phyloP scores from a whole-genome alignment of 148 eudicot genomes.

The Nepenthes gracilis region DNA sequence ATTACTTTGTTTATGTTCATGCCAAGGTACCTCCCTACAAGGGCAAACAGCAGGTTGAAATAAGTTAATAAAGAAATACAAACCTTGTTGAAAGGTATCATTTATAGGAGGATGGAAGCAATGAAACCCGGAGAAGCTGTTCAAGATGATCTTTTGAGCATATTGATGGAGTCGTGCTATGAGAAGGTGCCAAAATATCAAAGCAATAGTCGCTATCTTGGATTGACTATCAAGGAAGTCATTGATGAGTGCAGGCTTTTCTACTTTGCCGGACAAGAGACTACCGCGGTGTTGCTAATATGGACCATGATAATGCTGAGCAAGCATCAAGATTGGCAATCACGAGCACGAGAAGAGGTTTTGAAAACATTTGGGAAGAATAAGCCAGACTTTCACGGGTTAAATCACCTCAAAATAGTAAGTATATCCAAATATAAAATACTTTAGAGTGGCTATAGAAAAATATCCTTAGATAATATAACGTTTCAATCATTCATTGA shows the following conservation, averaged over 20 bases:
- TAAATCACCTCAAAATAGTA: constrained; percentile 12
- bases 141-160: constrained; percentile 18
- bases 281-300: constrained; percentile 2
- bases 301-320: constrained; percentile 7
- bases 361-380: constrained; percentile 4
- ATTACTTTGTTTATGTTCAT: background rate
- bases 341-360: constrained; percentile 7
- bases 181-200: background rate
- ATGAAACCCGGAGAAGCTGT: constrained; percentile 12
- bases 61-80: constrained; percentile 12
- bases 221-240: constrained; percentile 2
- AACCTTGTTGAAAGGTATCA: constrained; percentile 7
- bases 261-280: constrained; percentile 10
- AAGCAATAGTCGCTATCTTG: background rate
- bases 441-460: too few species aligned
- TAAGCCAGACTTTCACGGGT: constrained; percentile 3
- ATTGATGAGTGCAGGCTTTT: constrained; percentile 6
- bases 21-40: constrained; percentile 26
- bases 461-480: too few species aligned
- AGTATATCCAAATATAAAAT: too few species aligned
- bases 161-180: constrained; percentile 9
- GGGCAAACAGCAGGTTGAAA: constrained; percentile 16
- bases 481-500: too few species aligned
- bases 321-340: constrained; percentile 6
- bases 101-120: constrained; percentile 14